Evolutionary conservation across 768 basidiomycete genomes (phyloP).

Genomic region (Tulasnella sp.): DNA sequence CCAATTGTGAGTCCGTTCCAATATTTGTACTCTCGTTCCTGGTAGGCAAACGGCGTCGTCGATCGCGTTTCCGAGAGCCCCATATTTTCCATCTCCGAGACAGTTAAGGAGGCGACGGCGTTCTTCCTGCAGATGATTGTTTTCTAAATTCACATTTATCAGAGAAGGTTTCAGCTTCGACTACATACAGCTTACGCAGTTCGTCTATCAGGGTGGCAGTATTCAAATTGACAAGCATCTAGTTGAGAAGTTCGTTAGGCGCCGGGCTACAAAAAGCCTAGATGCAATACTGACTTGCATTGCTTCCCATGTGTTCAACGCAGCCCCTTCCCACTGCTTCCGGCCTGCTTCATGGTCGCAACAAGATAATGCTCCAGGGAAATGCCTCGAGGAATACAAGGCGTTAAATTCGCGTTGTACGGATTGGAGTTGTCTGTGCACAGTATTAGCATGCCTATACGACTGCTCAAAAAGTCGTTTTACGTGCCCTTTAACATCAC

Average conservation of each 20-base stretch:
- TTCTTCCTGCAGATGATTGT: neutral
- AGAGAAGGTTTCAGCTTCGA: slow-evolving; percentile 44
- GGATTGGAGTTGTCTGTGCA: too few species aligned
- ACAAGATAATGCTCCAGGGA: too few species aligned
- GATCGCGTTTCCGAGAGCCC: slow-evolving; percentile 89
- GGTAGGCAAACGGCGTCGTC: neutral
- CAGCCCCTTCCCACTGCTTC: too few species aligned
- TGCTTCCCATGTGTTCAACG: too few species aligned
- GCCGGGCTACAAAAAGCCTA: too few species aligned
- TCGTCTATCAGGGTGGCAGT: slow-evolving; percentile 37
- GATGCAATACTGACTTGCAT: too few species aligned
- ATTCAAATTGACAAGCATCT: neutral
- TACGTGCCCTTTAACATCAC: neutral
- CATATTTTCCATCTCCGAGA: slow-evolving; percentile 98
- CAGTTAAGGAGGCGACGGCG: slow-evolving; percentile 92
- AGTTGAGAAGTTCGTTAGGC: too few species aligned
- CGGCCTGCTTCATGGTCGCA: too few species aligned
- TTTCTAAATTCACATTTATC: neutral
- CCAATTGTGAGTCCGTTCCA: neutral
- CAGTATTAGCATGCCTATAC: too few species aligned
- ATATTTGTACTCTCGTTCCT: neutral
- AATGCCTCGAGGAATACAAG: too few species aligned
- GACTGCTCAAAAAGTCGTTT: too few species aligned
- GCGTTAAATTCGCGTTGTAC: too few species aligned
- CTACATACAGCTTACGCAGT: slow-evolving; percentile 94